phyloP scores from a whole-genome alignment of 352 stramenopile species.

The Globisporangium orthogonon region DNA sequence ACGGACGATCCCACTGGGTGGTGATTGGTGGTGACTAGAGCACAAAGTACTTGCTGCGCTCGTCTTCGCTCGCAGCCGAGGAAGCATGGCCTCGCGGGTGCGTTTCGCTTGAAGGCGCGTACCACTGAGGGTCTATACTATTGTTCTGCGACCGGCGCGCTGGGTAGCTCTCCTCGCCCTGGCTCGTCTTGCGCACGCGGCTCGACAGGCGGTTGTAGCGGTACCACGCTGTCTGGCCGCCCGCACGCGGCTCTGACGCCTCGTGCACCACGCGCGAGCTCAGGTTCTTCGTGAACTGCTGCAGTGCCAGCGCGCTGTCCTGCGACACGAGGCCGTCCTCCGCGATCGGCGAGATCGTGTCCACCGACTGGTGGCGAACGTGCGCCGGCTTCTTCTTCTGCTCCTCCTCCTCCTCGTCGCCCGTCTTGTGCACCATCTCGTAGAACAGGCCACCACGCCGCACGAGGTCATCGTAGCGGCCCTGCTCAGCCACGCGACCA shows the following conservation, averaged over 20 bases:
- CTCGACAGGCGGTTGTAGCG: constrained; percentile 72
- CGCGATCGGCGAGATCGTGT: constrained; percentile 33
- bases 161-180: constrained; percentile 36
- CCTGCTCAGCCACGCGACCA: constrained; percentile 71
- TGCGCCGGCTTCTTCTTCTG: constrained; percentile 23
- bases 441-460: constrained; percentile 67
- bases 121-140: constrained; percentile 45
- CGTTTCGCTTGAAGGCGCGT: constrained; percentile 15
- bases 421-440: constrained; percentile 83
- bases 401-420: constrained; percentile 40
- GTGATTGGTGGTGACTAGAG: constrained; percentile 33
- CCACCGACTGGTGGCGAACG: constrained; percentile 18
- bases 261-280: constrained; percentile 72
- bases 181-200: constrained; percentile 54
- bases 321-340: constrained; percentile 35
- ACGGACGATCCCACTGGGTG: not conserved
- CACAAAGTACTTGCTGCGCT: constrained; percentile 82
- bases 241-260: constrained; percentile 29
- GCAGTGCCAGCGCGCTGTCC: constrained; percentile 62
- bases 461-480: constrained; percentile 69
- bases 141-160: constrained; percentile 60
- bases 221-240: constrained; percentile 57
- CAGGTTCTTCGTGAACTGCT: constrained; percentile 81
- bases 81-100: constrained; percentile 27
- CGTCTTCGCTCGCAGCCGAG: constrained; percentile 53